Evolutionary conservation across 2,329 filamentous ascomycete species (phyloP), one percentile per base, ranked within the genome.

Genomic region (Xylaria sp.): DNA sequence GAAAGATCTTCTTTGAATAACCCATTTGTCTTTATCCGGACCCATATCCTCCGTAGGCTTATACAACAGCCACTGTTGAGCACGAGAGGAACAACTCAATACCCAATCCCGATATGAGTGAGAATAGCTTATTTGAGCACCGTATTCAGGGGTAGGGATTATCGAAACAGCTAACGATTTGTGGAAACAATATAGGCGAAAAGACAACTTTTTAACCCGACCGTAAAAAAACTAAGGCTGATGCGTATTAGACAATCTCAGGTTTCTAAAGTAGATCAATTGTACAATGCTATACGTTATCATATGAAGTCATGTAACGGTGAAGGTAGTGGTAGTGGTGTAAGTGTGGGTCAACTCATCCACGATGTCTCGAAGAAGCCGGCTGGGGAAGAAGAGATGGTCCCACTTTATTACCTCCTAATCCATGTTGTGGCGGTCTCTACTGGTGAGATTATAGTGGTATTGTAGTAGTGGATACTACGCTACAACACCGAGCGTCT

Each of bases 41-140:
- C 58, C 56, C 71, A 72, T 75, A 3, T 62, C 45, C 18, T 28
- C 46, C 18, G 13, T 18, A 30, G 23, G 36, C 20, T 34, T 43
- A 52, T 30, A 25, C 9, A 2, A 45, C 2, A 18, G 39, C 20
- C 41, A 20, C 41, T 46, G 13, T n/a, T 2, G 15, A 18, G 32
- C 30, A 18, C 10, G 10, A 46, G 36, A 39, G 39, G 39, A 32
- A 41, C 13, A 2, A 12, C 18, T 34, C 50, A 23, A 28, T 34
- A n/a, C 23, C 15, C 9, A 32, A 23, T 18, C n/a, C 20, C 20
- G 9, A 46, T 46, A 12, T 46, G 43, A 12, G 20, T 13, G 43
- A 46, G 43, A 23, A 2, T 46, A 13, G 43, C 43, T 46, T 20
- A 46, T 20, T 46, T 23, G 43, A 46, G 45, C 10, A 15, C 12